Conservation (phyloP, 306 rosid genomes). For the Begonia fuchsioides region DNA sequence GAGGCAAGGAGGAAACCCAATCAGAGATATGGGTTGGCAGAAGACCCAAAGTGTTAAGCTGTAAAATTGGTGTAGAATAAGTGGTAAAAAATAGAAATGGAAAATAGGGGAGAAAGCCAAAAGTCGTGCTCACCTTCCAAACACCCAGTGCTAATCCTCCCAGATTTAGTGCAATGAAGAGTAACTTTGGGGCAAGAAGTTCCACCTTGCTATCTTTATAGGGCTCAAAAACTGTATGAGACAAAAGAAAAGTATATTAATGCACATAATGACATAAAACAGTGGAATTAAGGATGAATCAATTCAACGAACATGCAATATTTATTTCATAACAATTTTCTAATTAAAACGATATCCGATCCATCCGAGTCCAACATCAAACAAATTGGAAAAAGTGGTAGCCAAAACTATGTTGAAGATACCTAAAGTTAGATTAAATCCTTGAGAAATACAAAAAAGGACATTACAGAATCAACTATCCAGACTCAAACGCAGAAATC, state of each 20-base stretch:
- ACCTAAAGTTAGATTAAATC: too few species aligned
- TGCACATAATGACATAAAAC: too few species aligned
- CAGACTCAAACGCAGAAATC: too few species aligned
- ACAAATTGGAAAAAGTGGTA: too few species aligned
- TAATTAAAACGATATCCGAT: too few species aligned
- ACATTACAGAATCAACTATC: too few species aligned
- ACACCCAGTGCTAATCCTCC: conserved; percentile 77
- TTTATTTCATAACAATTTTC: too few species aligned
- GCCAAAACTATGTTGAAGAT: too few species aligned
- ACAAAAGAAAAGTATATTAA: not conserved
- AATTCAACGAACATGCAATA: too few species aligned
- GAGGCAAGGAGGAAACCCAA: conserved; percentile 90
- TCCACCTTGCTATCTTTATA: conserved; percentile 87
- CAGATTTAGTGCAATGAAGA: conserved; percentile 86
- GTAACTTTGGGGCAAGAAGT: conserved; percentile 82
- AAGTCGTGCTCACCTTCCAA: conserved; percentile 35
- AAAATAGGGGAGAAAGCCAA: not conserved
- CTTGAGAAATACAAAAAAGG: too few species aligned
- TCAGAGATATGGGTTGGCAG: conserved; percentile 96
- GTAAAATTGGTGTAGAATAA: conserved; percentile 3
- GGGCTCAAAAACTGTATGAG: conserved; percentile 86
- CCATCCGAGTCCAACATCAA: too few species aligned
- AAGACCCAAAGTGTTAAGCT: conserved; percentile 93
- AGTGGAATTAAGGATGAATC: too few species aligned
- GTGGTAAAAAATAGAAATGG: not conserved